Percentiles rank a stretch among this genome's conserved stretches.
phyloP scores from a whole-genome alignment of 2,329 filamentous ascomycete genomes.

The Leptographium radiaticola region DNA sequence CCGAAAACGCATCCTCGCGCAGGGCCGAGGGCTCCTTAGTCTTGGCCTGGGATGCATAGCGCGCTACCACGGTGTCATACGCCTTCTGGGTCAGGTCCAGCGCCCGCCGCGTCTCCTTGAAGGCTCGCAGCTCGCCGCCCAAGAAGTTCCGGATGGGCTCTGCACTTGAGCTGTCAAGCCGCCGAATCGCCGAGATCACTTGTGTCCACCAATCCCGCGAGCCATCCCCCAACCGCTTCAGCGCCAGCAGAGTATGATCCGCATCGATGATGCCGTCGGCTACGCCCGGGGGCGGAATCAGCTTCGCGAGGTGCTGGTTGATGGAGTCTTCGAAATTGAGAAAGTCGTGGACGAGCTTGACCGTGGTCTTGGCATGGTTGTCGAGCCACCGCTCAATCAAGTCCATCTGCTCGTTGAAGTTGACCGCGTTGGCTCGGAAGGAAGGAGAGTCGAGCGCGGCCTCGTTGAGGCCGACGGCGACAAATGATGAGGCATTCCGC shows the following conservation, averaged over 20 bases:
- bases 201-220: slow-evolving; percentile 79
- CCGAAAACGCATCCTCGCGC: slow-evolving; percentile 87
- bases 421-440: slow-evolving; percentile 73
- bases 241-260: slow-evolving; percentile 81
- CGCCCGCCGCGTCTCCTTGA: slow-evolving; percentile 69
- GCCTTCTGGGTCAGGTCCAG: slow-evolving; percentile 72
- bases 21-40: slow-evolving; percentile 85
- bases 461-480: slow-evolving; percentile 81
- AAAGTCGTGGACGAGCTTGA: slow-evolving; percentile 48
- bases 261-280: slow-evolving; percentile 78
- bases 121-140: slow-evolving; percentile 62
- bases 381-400: slow-evolving; percentile 85
- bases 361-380: slow-evolving; percentile 38
- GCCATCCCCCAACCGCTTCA: slow-evolving; percentile 75
- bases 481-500: slow-evolving; percentile 23
- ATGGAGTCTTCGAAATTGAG: slow-evolving; percentile 67
- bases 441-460: slow-evolving; percentile 92
- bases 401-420: slow-evolving; percentile 88
- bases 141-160: slow-evolving; percentile 77
- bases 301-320: slow-evolving; percentile 61
- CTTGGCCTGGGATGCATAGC: slow-evolving; percentile 78
- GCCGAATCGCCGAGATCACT: slow-evolving; percentile 59
- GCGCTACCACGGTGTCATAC: slow-evolving; percentile 68
- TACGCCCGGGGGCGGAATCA: slow-evolving; percentile 58
- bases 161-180: slow-evolving; percentile 61